phyloP scores from a whole-genome alignment of 441 rosid genomes.

The Croton laevigatus region DNA sequence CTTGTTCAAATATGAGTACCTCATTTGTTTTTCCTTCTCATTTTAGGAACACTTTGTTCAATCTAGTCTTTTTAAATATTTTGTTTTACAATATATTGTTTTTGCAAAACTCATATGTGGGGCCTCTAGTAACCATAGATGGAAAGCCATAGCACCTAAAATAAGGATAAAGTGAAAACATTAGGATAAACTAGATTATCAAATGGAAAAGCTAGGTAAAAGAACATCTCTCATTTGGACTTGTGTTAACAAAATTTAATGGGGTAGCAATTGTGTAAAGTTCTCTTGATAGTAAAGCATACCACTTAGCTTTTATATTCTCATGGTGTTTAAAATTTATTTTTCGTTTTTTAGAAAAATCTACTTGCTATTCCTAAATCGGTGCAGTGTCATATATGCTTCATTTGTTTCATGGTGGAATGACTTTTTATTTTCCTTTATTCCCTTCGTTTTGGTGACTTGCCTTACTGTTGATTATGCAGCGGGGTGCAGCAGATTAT shows the following conservation, averaged over 20 bases:
- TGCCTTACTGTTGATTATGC: slow-evolving; percentile 13
- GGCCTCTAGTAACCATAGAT: not conserved
- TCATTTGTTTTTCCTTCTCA: not conserved
- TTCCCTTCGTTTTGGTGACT: not conserved
- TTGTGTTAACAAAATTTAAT: not conserved
- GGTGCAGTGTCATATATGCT: not conserved
- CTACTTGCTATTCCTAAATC: slow-evolving; percentile 2
- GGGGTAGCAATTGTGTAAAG: not conserved
- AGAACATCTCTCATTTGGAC: not conserved
- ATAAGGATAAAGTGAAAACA: not conserved
- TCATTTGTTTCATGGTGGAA: not conserved
- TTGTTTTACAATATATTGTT: not conserved
- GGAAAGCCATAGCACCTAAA: not conserved
- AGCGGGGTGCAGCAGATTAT: slow-evolving; percentile 96
- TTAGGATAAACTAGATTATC: not conserved
- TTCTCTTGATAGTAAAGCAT: not conserved
- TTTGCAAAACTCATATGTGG: not conserved
- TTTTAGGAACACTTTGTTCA: not conserved
- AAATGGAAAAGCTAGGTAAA: slow-evolving; percentile 2
- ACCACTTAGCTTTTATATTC: not conserved
- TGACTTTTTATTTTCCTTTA: not conserved
- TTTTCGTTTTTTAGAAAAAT: not conserved
- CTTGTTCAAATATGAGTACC: slow-evolving; percentile 16
- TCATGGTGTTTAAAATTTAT: not conserved
- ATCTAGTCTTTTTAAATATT: not conserved